phyloP scores from a whole-genome alignment of 1,139 yeast genomes.

The Protomyces inundatus region DNA sequence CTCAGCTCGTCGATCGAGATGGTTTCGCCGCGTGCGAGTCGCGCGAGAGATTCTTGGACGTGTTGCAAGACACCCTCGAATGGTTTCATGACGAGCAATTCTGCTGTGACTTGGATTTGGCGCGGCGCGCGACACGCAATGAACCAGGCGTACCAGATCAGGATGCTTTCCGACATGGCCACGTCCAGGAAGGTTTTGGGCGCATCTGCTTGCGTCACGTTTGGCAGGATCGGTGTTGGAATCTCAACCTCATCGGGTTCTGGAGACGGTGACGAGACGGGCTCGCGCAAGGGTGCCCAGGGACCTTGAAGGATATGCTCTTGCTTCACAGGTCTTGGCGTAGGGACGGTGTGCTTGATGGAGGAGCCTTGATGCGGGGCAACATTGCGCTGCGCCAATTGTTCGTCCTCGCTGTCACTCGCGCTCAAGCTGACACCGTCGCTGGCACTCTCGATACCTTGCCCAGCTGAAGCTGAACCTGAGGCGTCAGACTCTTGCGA shows the following conservation, averaged over 20 bases:
- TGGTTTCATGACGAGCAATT: neutral
- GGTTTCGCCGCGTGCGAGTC: neutral
- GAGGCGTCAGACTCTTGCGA: no score
- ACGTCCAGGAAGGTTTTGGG: neutral
- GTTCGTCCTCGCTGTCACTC: no score
- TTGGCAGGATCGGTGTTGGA: neutral
- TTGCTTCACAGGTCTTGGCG: neutral
- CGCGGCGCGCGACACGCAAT: neutral
- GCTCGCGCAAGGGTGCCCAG: neutral
- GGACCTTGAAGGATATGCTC: neutral
- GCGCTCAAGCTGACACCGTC: no score
- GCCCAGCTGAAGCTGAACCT: no score
- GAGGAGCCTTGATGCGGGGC: no score
- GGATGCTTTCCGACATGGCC: neutral
- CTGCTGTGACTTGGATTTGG: neutral
- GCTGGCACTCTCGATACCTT: no score
- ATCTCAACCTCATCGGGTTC: neutral
- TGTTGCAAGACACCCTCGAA: neutral
- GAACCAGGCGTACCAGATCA: neutral
- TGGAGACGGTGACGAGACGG: neutral
- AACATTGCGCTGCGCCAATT: no score
- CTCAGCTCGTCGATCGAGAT: neutral
- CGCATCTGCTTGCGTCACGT: no score
- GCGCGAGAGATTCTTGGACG: neutral
- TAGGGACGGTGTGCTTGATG: no score